These are phyloP conservation scores for Penicillium nordicum DNA, from an alignment of 2,329 filamentous ascomycete genomes.

Conservation along the genomic window DNA sequence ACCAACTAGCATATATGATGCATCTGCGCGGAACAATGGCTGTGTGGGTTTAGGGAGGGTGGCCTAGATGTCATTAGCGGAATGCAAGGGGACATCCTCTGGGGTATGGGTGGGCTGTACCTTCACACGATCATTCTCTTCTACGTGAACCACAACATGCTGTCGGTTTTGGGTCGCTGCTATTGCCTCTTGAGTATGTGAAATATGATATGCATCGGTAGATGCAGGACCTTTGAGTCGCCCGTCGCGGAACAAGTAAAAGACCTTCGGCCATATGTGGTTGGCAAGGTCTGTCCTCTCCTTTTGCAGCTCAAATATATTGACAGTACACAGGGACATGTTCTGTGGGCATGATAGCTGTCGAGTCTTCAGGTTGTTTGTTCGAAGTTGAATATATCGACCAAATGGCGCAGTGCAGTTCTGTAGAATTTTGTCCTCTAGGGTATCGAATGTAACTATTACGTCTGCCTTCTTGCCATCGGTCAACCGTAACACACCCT, in stretches of 20 bases:
- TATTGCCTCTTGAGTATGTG: slow-evolving; percentile 13
- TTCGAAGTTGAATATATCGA: slow-evolving; percentile 31
- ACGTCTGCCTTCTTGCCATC: slow-evolving; percentile 12
- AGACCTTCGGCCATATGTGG: slow-evolving; percentile 13
- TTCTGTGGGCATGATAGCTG: slow-evolving; percentile 1
- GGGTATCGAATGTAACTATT: slow-evolving; percentile 11
- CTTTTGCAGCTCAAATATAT: slow-evolving; percentile 12
- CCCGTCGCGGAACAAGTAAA: slow-evolving; percentile 12
- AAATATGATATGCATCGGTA: slow-evolving; percentile 8
- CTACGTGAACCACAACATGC: slow-evolving; percentile 6
- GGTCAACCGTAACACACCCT: slow-evolving; percentile 1
- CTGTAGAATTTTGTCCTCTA: not conserved
- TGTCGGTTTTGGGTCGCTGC: not conserved
- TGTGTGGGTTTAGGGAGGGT: not conserved
- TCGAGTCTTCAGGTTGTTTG: slow-evolving; percentile 5
- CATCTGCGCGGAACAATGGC: slow-evolving; percentile 9
- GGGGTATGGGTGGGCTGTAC: not conserved
- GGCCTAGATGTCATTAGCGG: slow-evolving; percentile 2
- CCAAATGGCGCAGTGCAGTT: slow-evolving; percentile 26
- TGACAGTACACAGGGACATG: slow-evolving; percentile 14
- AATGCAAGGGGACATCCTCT: too few species aligned
- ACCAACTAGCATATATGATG: slow-evolving; percentile 28
- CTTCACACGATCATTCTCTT: slow-evolving; percentile 9
- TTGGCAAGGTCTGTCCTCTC: slow-evolving; percentile 1
- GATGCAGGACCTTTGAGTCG: slow-evolving; percentile 8